Conservation (phyloP, 148 eudicot genomes). For the Chenopodium suecicum region DNA sequence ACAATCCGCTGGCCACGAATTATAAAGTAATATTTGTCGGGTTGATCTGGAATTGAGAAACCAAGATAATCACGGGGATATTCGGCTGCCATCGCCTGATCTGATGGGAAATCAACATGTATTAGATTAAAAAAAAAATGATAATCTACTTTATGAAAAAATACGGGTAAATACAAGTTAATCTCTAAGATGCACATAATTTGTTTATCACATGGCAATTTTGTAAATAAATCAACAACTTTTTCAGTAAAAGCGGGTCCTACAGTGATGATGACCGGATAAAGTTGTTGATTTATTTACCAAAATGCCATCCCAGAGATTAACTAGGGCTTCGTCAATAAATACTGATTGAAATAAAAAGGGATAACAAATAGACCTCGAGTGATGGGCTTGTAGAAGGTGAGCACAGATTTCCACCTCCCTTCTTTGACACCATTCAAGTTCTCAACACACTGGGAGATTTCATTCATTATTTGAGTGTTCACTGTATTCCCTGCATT, state of each 20-base stretch:
- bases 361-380: constrained; percentile 46
- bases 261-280: no score
- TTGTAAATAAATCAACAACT: no score
- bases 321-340: no score
- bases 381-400: constrained; percentile 72
- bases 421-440: constrained; percentile 89
- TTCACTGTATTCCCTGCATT: constrained; percentile 70
- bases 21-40: constrained; percentile 76
- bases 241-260: no score
- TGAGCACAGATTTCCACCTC: constrained; percentile 73
- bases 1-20: constrained; percentile 72
- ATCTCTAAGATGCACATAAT: no score
- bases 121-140: not conserved
- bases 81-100: constrained; percentile 55
- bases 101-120: constrained; percentile 29
- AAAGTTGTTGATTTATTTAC: no score
- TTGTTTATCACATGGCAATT: no score
- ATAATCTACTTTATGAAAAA: not conserved
- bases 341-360: not conserved
- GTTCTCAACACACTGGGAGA: constrained; percentile 72
- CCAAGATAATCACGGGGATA: constrained; percentile 85
- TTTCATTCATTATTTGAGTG: constrained; percentile 75
- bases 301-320: no score
- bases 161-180: no score
- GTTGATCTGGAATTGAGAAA: constrained; percentile 68